Evolutionary conservation across 1,284 basidiomycete genomes (phyloP), one percentile per base, ranked within the genome.

Genomic region (Waitea zeae): DNA sequence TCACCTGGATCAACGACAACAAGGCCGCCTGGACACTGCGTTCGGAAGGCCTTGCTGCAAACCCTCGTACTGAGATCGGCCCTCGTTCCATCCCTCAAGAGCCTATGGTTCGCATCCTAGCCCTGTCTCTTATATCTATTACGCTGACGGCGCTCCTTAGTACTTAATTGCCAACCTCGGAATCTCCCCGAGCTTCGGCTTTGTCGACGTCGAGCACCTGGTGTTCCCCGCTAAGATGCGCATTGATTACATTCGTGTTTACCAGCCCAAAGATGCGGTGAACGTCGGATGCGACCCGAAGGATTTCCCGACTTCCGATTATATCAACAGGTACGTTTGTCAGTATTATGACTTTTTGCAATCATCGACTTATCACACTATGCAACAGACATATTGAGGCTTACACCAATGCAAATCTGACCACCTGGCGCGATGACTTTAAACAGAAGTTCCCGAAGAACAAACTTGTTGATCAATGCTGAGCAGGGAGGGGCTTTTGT

Each of bases 201-300:
- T 49, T 12, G 72, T 86, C 30, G 69, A 87, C 48, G 58, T 78
- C 30, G 53, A 63, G 3, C 57, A 78, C 34, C 58, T 88, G 20
- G 52, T 49, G 4, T 87, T 82, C 56, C 84, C 84, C 1, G 53
- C 59, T 3, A 61, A 57, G 5, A 78, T 89, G 79, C 58, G 59
- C 20, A 59, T 92, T 35, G 86, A 93, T 50, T 92, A 75, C 55
- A 68, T 90, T 28, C 69, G 87, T 6, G 76, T 90, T 1, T 88
- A 87, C 49, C 82, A 84, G 46, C 64, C 71, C 11, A 62, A 68
- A 40, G 57, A 70, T 36, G 50, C 62, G 9, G 66, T 75, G 36
- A 84, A 81, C 49, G 60, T 86, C 19, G 83, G 86, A 3, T 93
- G 88, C 48, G 79, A 88, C 46, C 87, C 87, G 5, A 53, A 59